Conservation (phyloP, 2,329 filamentous ascomycete species). For the Arthrobotrys megalospora region DNA sequence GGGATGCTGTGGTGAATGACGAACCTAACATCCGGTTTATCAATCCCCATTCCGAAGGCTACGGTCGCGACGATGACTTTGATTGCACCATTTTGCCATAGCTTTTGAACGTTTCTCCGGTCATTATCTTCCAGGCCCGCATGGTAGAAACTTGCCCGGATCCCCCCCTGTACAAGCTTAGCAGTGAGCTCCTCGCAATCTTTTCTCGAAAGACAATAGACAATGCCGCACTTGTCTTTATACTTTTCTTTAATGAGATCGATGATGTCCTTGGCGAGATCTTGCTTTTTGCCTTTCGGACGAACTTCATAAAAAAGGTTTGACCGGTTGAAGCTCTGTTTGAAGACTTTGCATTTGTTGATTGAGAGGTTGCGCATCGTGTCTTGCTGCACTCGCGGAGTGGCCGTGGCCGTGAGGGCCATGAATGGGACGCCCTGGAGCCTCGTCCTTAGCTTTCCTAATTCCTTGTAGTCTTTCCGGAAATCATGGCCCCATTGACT, state of each 20-base stretch:
- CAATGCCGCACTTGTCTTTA: slow-evolving; percentile 82
- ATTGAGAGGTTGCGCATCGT: slow-evolving; percentile 94
- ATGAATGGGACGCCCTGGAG: slow-evolving; percentile 89
- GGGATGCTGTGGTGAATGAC: slow-evolving; percentile 94
- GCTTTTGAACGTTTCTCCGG: slow-evolving; percentile 79
- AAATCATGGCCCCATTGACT: slow-evolving; percentile 99
- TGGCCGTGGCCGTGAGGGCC: slow-evolving; percentile 95
- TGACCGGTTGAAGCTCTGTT: slow-evolving; percentile 96
- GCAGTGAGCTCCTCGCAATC: slow-evolving; percentile 84
- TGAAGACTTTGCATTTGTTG: slow-evolving; percentile 81
- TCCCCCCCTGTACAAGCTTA: slow-evolving; percentile 75
- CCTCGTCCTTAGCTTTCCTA: slow-evolving; percentile 80
- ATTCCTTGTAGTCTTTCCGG: slow-evolving; percentile 90
- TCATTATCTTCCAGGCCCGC: slow-evolving; percentile 79
- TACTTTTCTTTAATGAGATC: slow-evolving; percentile 80
- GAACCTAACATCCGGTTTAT: slow-evolving; percentile 96
- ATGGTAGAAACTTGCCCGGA: slow-evolving; percentile 88
- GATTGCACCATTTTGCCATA: slow-evolving; percentile 84
- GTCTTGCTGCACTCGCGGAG: slow-evolving; percentile 90
- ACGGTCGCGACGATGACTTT: slow-evolving; percentile 98
- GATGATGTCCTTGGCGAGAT: slow-evolving; percentile 72
- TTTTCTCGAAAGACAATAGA: slow-evolving; percentile 91
- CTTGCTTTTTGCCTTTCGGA: slow-evolving; percentile 76
- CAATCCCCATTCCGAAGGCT: slow-evolving; percentile 99
- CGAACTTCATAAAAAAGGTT: slow-evolving; percentile 92